A percentile compares a stretch with the other conserved stretches of the same genome.
Conservation (phyloP, 2,329 filamentous ascomycete species). For the Pseudocercospora musae region DNA sequence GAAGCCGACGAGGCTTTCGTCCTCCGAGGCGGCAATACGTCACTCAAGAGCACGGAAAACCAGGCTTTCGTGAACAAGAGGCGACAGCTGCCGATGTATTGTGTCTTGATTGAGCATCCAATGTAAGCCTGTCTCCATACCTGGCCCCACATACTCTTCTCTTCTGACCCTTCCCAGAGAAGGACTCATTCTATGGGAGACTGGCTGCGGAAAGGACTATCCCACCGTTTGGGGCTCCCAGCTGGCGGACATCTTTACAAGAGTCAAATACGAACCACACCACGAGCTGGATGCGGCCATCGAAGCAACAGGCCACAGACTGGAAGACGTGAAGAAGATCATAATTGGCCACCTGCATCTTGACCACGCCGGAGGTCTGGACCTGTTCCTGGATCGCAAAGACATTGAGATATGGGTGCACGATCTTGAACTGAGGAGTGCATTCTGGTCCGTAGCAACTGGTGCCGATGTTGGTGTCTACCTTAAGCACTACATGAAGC, state of each 20-base stretch:
- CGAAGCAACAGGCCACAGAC: slow-evolving; percentile 34
- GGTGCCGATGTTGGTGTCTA: slow-evolving; percentile 37
- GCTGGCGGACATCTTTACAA: slow-evolving; percentile 34
- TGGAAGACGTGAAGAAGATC: slow-evolving; percentile 38
- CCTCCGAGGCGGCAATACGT: slow-evolving; percentile 41
- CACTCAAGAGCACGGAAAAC: slow-evolving; percentile 35
- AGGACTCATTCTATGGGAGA: slow-evolving; percentile 45
- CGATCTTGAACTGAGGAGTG: slow-evolving; percentile 33
- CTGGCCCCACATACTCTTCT: neutral
- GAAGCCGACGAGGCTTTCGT: slow-evolving; percentile 49
- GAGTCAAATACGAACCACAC: slow-evolving; percentile 34
- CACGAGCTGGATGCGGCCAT: slow-evolving; percentile 37
- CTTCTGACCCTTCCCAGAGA: slow-evolving; percentile 15
- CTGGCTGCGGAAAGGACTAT: slow-evolving; percentile 43
- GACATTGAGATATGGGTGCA: slow-evolving; percentile 38
- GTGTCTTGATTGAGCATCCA: slow-evolving; percentile 46
- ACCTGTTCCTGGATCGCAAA: slow-evolving; percentile 34
- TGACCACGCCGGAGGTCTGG: slow-evolving; percentile 35
- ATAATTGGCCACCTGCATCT: slow-evolving; percentile 38
- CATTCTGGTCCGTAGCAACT: slow-evolving; percentile 37
- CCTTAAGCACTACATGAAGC: slow-evolving; percentile 35
- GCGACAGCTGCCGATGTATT: slow-evolving; percentile 42
- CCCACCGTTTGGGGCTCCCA: slow-evolving; percentile 35
- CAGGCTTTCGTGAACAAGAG: slow-evolving; percentile 42
- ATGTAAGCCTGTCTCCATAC: slow-evolving; percentile 16